Conservation (phyloP, 805 yeast genomes). For the Pichia pseudocactophila region DNA sequence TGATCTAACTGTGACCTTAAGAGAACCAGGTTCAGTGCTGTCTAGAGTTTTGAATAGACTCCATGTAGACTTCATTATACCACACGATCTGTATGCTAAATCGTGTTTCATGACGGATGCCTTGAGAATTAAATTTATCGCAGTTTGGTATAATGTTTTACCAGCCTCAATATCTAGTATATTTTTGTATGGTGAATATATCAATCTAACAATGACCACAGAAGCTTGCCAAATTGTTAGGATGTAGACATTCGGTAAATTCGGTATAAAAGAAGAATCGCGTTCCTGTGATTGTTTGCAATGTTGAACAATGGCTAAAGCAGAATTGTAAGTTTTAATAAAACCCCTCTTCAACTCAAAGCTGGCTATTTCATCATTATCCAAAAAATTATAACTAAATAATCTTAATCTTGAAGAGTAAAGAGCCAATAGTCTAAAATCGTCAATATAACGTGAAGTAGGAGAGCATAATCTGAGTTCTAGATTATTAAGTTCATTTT, state of each 20-base stretch:
- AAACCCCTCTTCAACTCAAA: constrained; percentile 67
- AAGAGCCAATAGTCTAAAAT: constrained; percentile 59
- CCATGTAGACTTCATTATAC: constrained; percentile 94
- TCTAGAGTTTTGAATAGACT: constrained; percentile 64
- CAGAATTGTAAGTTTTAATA: constrained; percentile 71
- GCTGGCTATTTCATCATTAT: constrained; percentile 37
- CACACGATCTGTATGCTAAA: constrained; percentile 85
- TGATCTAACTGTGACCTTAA: constrained; percentile 55
- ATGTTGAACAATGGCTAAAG: constrained; percentile 62
- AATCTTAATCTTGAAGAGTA: constrained; percentile 74
- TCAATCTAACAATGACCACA: constrained; percentile 68
- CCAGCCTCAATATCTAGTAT: constrained; percentile 67
- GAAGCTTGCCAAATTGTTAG: constrained; percentile 89
- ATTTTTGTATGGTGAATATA: constrained; percentile 63
- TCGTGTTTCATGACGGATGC: constrained; percentile 89
- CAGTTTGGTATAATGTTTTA: constrained; percentile 54
- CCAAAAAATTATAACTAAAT: constrained; percentile 73
- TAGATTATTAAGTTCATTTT: constrained; percentile 66
- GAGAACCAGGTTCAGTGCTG: constrained; percentile 35
- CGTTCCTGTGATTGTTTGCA: constrained; percentile 50
- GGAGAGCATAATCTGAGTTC: constrained; percentile 44
- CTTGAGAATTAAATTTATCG: constrained; percentile 57
- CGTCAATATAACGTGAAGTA: constrained; percentile 42
- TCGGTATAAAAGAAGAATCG: constrained; percentile 57
- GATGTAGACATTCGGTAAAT: constrained; percentile 76